Percentiles rank a stretch among this genome's conserved stretches.
Evolutionary conservation across 2,329 filamentous ascomycete genomes (phyloP).

Genomic region (Thielaviopsis ethacetica): DNA sequence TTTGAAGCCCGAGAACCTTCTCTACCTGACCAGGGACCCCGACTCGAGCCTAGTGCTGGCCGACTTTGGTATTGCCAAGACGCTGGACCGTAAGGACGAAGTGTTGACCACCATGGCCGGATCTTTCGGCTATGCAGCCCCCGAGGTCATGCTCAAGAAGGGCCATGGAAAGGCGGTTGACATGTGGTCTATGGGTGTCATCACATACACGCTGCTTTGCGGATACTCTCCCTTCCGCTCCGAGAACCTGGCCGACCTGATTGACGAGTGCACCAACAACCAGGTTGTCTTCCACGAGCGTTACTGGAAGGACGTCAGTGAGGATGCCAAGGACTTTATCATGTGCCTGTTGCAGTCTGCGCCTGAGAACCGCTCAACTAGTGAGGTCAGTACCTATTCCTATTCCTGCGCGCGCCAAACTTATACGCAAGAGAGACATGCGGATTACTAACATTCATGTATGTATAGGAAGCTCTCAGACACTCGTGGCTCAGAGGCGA

Average conservation of each 20-base stretch:
- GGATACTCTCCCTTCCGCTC: conserved; percentile 97
- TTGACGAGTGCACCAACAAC: conserved; percentile 78
- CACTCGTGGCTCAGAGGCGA: conserved; percentile 85
- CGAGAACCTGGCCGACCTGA: conserved; percentile 81
- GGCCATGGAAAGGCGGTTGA: conserved; percentile 97
- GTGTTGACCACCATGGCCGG: conserved; percentile 97
- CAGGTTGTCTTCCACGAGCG: conserved; percentile 89
- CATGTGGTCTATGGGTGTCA: conserved; percentile 98
- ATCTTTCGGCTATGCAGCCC: conserved; percentile 93
- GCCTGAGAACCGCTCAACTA: conserved; percentile 60
- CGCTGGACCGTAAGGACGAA: conserved; percentile 78
- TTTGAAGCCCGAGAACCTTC: conserved; percentile 92
- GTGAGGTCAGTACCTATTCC: conserved; percentile 38
- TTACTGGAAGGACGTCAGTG: conserved; percentile 96
- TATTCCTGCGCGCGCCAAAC: background rate
- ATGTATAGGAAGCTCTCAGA: conserved; percentile 49
- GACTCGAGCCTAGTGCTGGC: conserved; percentile 82
- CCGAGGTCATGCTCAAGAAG: conserved; percentile 95
- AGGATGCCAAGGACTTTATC: conserved; percentile 93
- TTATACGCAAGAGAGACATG: background rate
- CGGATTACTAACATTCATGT: background rate
- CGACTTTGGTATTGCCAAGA: conserved; percentile 98
- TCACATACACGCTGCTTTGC: conserved; percentile 94
- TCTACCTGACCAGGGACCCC: conserved; percentile 67
- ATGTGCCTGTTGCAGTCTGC: conserved; percentile 61